Evolutionary conservation across 2,329 filamentous ascomycete genomes (phyloP), one percentile per base, ranked within the genome.

Genomic region (Sordariomycetes sp.): DNA sequence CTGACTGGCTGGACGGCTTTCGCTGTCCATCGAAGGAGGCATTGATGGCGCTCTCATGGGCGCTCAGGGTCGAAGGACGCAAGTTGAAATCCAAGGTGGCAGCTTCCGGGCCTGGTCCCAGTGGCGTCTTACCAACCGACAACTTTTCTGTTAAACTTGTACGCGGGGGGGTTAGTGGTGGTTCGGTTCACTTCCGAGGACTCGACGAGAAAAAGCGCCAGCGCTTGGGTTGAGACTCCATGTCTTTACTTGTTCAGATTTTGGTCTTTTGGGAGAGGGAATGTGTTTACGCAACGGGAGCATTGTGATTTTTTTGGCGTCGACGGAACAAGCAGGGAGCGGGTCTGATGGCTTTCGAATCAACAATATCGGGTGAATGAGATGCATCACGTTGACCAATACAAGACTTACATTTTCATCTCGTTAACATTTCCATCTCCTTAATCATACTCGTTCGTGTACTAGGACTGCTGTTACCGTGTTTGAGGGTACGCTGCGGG

Each of bases 11-110:
- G 55, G 68, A 67, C 58, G 67, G 67, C 62, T 70, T 70, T 59
- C 59, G 64, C 22, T 35, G 28, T 18, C 77, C 77, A 63, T 76
- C 78, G 32, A 73, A 68, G 64, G 77, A 80, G 65, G 70, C 73
- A 50, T 67, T 81, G 61, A 65, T 80, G 63, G 74, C 78, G 8
- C 66, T 81, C 35, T 61, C 76, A 60, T 80, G 76, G 76, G 69
- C 71, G 59, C 64, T 80, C 7, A 70, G 68, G 58, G 67, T 75
- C 48, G 74, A 79, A 64, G 71, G 74, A 63, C 55, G 46, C 25
- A 52, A 52, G 37, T 52, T 37, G 48, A 57, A 20, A 14, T 48
- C 43, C 18, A n/a, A 3, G 43, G 12, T n/a, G 43, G n/a, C n/a
- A n/a, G 43, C 12, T 48, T 48, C 11, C n/a, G 43, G 43, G n/a